These are phyloP conservation scores for Gaeumannomyces sp. DNA, from an alignment of 2,329 filamentous ascomycete species.

Conservation along the genomic window DNA sequence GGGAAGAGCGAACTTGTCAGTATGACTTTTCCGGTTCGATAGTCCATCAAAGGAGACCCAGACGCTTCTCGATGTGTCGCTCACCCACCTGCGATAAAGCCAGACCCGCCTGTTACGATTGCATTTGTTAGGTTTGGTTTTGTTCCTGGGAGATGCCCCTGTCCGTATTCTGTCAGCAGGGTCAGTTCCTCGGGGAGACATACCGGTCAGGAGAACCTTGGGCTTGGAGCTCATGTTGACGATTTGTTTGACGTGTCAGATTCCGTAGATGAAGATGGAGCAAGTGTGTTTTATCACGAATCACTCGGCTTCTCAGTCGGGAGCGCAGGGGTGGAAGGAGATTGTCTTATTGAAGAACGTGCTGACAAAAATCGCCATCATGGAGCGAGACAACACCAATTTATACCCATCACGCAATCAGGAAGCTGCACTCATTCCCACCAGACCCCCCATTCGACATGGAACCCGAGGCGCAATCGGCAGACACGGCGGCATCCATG, in stretches of 20 bases:
- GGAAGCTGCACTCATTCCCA: no score
- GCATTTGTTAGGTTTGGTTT: constrained; percentile 8
- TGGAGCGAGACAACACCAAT: no score
- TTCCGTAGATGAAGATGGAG: background rate
- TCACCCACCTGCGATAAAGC: constrained; percentile 43
- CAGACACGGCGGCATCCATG: no score
- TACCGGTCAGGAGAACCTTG: constrained; percentile 41
- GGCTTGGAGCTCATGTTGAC: constrained; percentile 29
- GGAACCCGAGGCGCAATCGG: no score
- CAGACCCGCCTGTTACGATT: constrained; percentile 36
- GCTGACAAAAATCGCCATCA: no score
- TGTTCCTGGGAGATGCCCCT: background rate
- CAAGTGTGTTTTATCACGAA: no score
- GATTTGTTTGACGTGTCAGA: constrained; percentile 1
- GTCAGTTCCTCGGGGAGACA: background rate
- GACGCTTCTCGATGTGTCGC: background rate
- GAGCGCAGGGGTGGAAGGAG: no score
- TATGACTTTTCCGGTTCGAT: constrained; percentile 12
- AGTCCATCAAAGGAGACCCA: background rate
- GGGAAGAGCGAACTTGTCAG: background rate
- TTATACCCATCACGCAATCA: no score
- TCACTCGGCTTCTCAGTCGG: no score
- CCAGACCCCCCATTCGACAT: no score
- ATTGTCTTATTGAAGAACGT: no score
- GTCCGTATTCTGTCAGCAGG: no score